phyloP scores from a whole-genome alignment of 225 moss, liverwort and hornwort genomes.

The Physcomitrellopsis africana region DNA sequence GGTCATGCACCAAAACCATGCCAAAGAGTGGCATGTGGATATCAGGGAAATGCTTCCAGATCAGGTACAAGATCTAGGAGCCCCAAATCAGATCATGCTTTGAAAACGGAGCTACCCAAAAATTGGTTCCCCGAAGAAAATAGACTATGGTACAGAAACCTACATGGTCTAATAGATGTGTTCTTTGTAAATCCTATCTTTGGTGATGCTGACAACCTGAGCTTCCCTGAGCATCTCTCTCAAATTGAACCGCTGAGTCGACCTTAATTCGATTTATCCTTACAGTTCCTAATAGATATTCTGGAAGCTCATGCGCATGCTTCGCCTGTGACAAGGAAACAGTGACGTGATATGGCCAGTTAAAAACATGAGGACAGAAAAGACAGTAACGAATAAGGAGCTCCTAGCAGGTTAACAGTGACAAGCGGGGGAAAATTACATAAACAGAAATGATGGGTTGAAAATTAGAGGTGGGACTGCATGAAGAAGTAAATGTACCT shows the following conservation, averaged over 20 bases:
- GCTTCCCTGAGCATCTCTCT: constrained; percentile 14
- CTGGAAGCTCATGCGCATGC: constrained; percentile 60
- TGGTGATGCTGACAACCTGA: neutral
- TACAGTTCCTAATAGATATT: constrained; percentile 63
- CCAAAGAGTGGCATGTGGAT: constrained; percentile 18
- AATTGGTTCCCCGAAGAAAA: constrained; percentile 5
- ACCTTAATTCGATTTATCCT: constrained; percentile 59
- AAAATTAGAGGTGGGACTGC: neutral
- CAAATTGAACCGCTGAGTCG: constrained; percentile 51
- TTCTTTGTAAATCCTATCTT: constrained; percentile 9
- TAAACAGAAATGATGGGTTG: neutral
- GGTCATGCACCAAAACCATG: neutral
- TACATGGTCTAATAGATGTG: neutral
- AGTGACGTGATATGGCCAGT: neutral
- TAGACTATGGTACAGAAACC: constrained; percentile 21
- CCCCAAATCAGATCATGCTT: constrained; percentile 15
- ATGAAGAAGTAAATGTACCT: constrained; percentile 42
- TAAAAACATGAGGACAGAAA: neutral
- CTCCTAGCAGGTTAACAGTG: neutral
- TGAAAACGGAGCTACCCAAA: constrained; percentile 7
- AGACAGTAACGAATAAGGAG: neutral
- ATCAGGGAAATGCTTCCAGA: neutral
- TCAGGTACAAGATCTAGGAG: constrained; percentile 16
- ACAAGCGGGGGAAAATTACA: neutral
- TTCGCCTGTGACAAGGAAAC: constrained; percentile 53